Percentiles rank a stretch among this genome's conserved stretches.
Evolutionary conservation across 192 early-diverging fungal species (phyloP).

Genomic region (Neocallimastix lanati): DNA sequence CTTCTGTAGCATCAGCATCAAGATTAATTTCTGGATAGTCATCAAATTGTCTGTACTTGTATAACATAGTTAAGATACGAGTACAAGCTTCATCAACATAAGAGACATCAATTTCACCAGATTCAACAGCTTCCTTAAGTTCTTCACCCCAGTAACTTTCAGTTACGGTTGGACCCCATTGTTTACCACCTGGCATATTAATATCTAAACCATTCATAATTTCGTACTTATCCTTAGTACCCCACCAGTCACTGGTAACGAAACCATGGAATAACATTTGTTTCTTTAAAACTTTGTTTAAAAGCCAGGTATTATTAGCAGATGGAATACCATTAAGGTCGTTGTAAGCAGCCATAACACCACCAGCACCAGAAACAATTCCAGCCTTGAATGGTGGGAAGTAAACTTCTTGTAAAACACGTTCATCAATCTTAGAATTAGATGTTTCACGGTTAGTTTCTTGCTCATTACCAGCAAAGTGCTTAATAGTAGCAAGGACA

Average conservation of each 20-base stretch:
- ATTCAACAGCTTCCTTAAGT: neutral
- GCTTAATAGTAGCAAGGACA: conserved; percentile 36
- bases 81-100: neutral
- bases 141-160: conserved; percentile 2
- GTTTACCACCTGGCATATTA: conserved; percentile 3
- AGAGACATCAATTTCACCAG: neutral
- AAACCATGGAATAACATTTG: conserved; percentile 42
- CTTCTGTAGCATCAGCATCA: neutral
- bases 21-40: neutral
- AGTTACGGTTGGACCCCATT: neutral
- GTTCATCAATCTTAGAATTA: conserved; percentile 21
- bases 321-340: conserved; percentile 26
- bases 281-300: conserved; percentile 20
- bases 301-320: conserved; percentile 29
- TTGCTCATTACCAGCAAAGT: conserved; percentile 27
- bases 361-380: conserved; percentile 27
- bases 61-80: neutral
- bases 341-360: conserved; percentile 48
- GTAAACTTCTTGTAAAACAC: conserved; percentile 41
- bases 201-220: conserved; percentile 30
- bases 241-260: conserved; percentile 43
- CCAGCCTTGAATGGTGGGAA: conserved; percentile 31
- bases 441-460: conserved; percentile 12
- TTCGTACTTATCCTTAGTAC: conserved; percentile 11
- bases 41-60: neutral